Percentiles rank a stretch among this genome's conserved stretches.
Conservation (phyloP, 2,329 filamentous ascomycete genomes). For the Colletotrichum gloeosporioides region DNA sequence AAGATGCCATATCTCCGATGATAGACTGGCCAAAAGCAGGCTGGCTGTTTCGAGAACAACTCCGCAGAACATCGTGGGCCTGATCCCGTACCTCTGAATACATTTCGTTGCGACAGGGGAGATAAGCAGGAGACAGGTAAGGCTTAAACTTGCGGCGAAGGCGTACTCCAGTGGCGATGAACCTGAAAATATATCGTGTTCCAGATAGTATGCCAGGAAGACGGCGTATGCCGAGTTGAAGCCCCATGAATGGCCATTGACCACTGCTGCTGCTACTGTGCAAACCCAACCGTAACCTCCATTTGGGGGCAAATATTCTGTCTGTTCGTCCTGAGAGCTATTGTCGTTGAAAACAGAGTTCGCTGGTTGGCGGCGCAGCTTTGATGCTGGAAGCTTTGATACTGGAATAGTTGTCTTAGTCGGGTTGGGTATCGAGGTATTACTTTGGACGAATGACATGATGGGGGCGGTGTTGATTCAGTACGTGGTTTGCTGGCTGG, state of each 20-base stretch:
- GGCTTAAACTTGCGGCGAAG: not conserved
- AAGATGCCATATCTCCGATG: not conserved
- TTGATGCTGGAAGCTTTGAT: not conserved
- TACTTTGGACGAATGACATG: not conserved
- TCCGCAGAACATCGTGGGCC: not conserved
- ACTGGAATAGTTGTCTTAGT: not conserved
- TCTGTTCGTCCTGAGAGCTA: not conserved
- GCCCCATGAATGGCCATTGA: not conserved
- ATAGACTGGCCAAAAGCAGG: not conserved
- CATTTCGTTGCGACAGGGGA: not conserved
- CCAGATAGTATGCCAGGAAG: not conserved
- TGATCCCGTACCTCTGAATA: not conserved
- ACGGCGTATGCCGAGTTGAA: not conserved
- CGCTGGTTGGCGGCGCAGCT: not conserved
- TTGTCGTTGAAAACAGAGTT: not conserved
- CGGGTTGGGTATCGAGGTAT: not conserved
- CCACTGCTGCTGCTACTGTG: not conserved
- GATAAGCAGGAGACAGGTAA: not conserved
- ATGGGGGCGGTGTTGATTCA: not conserved
- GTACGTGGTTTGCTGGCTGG: not conserved
- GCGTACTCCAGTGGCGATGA: not conserved
- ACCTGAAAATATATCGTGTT: not conserved
- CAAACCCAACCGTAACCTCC: not conserved
- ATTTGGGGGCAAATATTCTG: not conserved
- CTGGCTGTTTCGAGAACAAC: not conserved